Evolutionary conservation across 495 filamentous ascomycete genomes (phyloP).

Genomic region (Aspergillus wentii): DNA sequence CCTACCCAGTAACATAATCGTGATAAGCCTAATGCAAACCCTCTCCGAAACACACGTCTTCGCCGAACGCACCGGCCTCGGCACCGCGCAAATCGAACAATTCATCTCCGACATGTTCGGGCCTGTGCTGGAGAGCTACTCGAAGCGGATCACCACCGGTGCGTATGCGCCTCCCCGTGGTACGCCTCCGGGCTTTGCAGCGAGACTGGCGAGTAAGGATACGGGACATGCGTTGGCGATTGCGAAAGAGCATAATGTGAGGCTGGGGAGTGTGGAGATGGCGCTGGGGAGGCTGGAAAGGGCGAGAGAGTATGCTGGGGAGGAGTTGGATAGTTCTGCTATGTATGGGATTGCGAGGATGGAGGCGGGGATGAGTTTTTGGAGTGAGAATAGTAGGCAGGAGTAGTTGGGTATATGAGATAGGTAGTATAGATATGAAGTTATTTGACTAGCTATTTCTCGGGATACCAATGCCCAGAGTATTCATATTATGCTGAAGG

Average conservation of each 20-base stretch:
- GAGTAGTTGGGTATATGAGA: too few species aligned
- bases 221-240: constrained; percentile 66
- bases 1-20: constrained; percentile 8
- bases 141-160: constrained; percentile 14
- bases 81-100: constrained; percentile 20
- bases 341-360: constrained; percentile 75
- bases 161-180: constrained; percentile 44
- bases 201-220: constrained; percentile 85
- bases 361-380: constrained; percentile 65
- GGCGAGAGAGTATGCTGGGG: constrained; percentile 68
- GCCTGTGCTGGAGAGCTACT: constrained; percentile 17
- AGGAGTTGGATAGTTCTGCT: constrained; percentile 74
- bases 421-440: too few species aligned
- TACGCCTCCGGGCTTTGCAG: constrained; percentile 73
- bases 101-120: constrained; percentile 31
- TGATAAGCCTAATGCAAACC: constrained; percentile 17
- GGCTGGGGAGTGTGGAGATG: constrained; percentile 60
- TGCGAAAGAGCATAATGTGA: constrained; percentile 56
- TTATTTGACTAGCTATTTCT: too few species aligned
- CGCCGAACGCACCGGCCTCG: constrained; percentile 32
- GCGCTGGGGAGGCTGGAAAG: constrained; percentile 61
- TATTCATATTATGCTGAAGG: too few species aligned
- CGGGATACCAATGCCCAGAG: too few species aligned
- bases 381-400: too few species aligned
- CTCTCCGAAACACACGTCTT: constrained; percentile 33